Percentiles rank a stretch among this genome's conserved stretches.
phyloP scores from a whole-genome alignment of 192 early-diverging fungal genomes.

The Coemansia nantahalensis region DNA sequence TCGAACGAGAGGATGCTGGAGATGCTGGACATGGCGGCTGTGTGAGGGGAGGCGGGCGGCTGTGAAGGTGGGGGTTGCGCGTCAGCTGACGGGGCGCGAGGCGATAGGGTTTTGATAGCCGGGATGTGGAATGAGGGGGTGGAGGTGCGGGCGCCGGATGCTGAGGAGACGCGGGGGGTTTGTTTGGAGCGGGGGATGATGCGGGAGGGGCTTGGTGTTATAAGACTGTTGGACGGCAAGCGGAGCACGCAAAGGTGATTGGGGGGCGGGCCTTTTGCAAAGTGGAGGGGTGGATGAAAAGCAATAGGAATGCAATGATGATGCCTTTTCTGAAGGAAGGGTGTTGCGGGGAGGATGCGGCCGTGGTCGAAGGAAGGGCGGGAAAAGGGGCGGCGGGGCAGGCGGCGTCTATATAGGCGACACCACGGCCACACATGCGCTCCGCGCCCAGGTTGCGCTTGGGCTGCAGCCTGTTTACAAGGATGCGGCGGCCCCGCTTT shows the following conservation, averaged over 20 bases:
- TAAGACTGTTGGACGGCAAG: too few species aligned
- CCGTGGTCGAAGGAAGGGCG: constrained; percentile 7
- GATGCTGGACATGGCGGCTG: constrained; percentile 37
- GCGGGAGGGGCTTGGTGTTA: too few species aligned
- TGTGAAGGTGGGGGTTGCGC: not conserved
- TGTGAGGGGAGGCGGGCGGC: constrained; percentile 5
- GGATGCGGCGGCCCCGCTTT: too few species aligned
- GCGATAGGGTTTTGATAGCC: too few species aligned
- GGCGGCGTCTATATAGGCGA: constrained; percentile 7
- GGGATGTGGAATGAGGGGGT: too few species aligned
- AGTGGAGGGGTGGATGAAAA: constrained; percentile 3
- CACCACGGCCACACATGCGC: too few species aligned
- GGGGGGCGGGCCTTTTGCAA: too few species aligned
- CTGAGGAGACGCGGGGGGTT: too few species aligned
- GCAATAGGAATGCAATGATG: constrained; percentile 17
- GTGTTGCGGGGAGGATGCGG: constrained; percentile 6
- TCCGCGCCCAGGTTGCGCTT: constrained; percentile 1
- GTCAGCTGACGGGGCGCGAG: too few species aligned
- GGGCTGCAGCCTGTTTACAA: not conserved
- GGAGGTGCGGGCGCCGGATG: too few species aligned
- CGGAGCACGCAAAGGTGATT: not conserved
- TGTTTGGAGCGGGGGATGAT: too few species aligned
- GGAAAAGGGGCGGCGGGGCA: not conserved
- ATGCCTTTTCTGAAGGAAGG: constrained; percentile 11
- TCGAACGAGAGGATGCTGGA: constrained; percentile 45